These are phyloP conservation scores for Sonneratia caseolaris DNA, from an alignment of 345 rosid species.

Conservation along the genomic window DNA sequence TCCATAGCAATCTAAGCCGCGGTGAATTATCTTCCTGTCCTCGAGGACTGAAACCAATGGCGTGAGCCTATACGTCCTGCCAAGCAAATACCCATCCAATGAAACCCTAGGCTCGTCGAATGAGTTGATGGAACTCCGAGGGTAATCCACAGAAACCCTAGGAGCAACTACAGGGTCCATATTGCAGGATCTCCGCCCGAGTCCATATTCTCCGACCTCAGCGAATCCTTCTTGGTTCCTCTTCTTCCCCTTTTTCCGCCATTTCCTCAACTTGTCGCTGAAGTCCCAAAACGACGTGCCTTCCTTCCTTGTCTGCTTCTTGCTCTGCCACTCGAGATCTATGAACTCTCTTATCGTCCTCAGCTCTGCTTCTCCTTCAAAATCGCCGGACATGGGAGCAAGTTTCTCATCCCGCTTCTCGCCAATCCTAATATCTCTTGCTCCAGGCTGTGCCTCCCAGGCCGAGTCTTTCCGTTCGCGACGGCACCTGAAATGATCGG, in stretches of 20 bases:
- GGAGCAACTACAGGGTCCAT: conserved; percentile 29
- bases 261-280: conserved; percentile 43
- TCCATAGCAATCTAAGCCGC: conserved; percentile 18
- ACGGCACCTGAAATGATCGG: conserved; percentile 26
- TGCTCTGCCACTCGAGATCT: conserved; percentile 48
- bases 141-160: conserved; percentile 28
- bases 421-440: conserved; percentile 6
- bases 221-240: conserved; percentile 8
- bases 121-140: conserved; percentile 38
- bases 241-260: conserved; percentile 30
- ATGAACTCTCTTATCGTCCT: conserved; percentile 56
- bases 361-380: conserved; percentile 32
- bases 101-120: conserved; percentile 76
- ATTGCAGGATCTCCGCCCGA: conserved; percentile 52
- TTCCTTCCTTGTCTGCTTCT: conserved; percentile 21
- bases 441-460: conserved; percentile 6
- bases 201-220: conserved; percentile 32
- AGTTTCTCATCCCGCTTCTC: background rate
- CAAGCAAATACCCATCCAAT: conserved; percentile 66
- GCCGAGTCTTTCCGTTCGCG: conserved; percentile 11
- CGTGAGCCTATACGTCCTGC: conserved; percentile 27
- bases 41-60: conserved; percentile 43
- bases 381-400: conserved; percentile 3
- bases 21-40: conserved; percentile 31
- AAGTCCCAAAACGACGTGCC: conserved; percentile 33